phyloP scores from a whole-genome alignment of 2,329 filamentous ascomycete species.

The Colletotrichum scovillei region DNA sequence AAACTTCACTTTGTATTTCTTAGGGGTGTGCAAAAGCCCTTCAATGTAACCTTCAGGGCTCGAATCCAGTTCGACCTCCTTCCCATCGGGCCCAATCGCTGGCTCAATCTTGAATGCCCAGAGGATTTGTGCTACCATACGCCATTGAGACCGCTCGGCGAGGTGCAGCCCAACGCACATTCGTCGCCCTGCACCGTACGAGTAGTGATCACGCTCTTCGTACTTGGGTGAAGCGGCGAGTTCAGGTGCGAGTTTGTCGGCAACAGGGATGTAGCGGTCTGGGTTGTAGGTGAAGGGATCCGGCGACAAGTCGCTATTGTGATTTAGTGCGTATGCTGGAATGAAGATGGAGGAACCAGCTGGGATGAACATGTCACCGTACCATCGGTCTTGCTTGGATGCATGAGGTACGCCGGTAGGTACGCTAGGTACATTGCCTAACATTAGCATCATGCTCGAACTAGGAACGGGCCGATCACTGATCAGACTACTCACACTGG shows the following conservation, averaged over 20 bases:
- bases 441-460: neutral
- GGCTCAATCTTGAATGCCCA: slow-evolving; percentile 55
- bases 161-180: slow-evolving; percentile 62
- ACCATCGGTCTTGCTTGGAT: slow-evolving; percentile 46
- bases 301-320: slow-evolving; percentile 39
- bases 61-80: neutral
- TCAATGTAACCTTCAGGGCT: slow-evolving; percentile 14
- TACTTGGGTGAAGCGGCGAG: slow-evolving; percentile 41
- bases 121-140: slow-evolving; percentile 51
- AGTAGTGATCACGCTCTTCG: slow-evolving; percentile 53
- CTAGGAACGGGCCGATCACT: too few species aligned
- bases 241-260: slow-evolving; percentile 42
- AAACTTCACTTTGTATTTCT: slow-evolving; percentile 16
- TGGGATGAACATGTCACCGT: slow-evolving; percentile 53
- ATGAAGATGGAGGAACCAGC: slow-evolving; percentile 51
- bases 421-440: neutral
- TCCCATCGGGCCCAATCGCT: neutral
- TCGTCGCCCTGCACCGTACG: slow-evolving; percentile 58
- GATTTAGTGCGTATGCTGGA: slow-evolving; percentile 49
- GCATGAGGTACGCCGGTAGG: slow-evolving; percentile 11
- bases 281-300: slow-evolving; percentile 46
- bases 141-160: slow-evolving; percentile 56
- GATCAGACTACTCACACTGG: slow-evolving; percentile 40
- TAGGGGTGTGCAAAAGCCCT: slow-evolving; percentile 1
- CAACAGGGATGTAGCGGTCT: slow-evolving; percentile 39